These are phyloP conservation scores for Scutellaria baicalensis DNA, from an alignment of 257 asterid species.

Conservation along the genomic window DNA sequence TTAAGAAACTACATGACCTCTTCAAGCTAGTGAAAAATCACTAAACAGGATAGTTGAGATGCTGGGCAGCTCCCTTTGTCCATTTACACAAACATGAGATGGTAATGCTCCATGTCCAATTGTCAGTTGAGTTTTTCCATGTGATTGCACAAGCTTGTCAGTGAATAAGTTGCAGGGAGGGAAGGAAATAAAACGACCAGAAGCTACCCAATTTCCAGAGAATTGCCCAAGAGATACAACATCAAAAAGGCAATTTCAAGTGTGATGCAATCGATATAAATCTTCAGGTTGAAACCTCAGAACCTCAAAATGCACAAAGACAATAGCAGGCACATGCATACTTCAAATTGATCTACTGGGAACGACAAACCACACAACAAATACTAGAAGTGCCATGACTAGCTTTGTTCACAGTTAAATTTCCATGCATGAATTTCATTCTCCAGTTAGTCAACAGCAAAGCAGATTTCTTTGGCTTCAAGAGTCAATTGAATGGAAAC, in stretches of 20 bases:
- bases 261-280: constrained; percentile 3
- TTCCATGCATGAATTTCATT: neutral
- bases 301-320: constrained; percentile 12
- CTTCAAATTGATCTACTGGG: neutral
- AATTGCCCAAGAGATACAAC: constrained; percentile 13
- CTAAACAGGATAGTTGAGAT: neutral
- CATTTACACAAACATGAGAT: neutral
- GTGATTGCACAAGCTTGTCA: constrained; percentile 1
- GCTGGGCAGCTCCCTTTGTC: neutral
- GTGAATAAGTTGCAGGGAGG: neutral
- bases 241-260: constrained; percentile 13
- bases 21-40: constrained; percentile 11
- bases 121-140: neutral
- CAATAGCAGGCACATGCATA: constrained; percentile 2
- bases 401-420: neutral
- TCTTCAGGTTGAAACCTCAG: neutral
- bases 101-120: neutral
- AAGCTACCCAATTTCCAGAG: constrained; percentile 1
- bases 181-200: neutral
- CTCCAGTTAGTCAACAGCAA: constrained; percentile 4
- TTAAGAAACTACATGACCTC: neutral
- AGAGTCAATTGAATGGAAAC: constrained; percentile 4
- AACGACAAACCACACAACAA: constrained; percentile 3
- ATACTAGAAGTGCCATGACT: neutral
- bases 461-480: constrained; percentile 11